These are phyloP conservation scores for Saccharomyces hybrid DNA, from an alignment of 1,139 yeast species.

Conservation along the genomic window DNA sequence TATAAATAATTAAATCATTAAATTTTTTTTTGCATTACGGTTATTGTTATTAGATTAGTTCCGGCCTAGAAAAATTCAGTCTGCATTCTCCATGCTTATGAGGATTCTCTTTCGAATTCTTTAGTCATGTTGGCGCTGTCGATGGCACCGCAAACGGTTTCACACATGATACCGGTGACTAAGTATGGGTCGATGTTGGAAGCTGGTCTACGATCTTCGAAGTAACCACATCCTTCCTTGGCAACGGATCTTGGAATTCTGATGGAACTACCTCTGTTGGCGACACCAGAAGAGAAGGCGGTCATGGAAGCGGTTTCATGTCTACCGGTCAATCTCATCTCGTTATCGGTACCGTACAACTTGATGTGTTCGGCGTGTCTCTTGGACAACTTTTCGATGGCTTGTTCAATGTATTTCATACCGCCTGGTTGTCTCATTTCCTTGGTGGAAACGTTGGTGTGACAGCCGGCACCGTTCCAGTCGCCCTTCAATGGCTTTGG, in stretches of 20 bases:
- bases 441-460: slow-evolving; percentile 93
- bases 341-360: slow-evolving; percentile 92
- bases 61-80: not conserved
- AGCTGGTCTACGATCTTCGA: slow-evolving; percentile 99
- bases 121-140: slow-evolving; percentile 94
- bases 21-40: not conserved
- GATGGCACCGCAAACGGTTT: slow-evolving; percentile 91
- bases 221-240: slow-evolving; percentile 95
- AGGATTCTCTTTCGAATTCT: slow-evolving; percentile 70
- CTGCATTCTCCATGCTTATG: not conserved
- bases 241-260: slow-evolving; percentile 99
- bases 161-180: slow-evolving; percentile 96
- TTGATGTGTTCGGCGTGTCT: slow-evolving; percentile 96
- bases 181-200: slow-evolving; percentile 98
- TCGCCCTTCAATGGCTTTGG: slow-evolving; percentile 98
- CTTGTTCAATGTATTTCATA: slow-evolving; percentile 86
- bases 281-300: slow-evolving; percentile 90
- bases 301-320: slow-evolving; percentile 97
- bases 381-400: slow-evolving; percentile 87
- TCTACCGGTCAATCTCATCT: slow-evolving; percentile 90
- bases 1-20: slow-evolving; percentile 1
- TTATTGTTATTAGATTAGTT: not conserved
- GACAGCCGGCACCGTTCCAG: slow-evolving; percentile 99
- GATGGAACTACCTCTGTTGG: slow-evolving; percentile 98
- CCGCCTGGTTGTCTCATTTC: slow-evolving; percentile 93